Conservation (phyloP, 1,139 yeast genomes). For the Hemisphaericaspora lyxosophila region DNA sequence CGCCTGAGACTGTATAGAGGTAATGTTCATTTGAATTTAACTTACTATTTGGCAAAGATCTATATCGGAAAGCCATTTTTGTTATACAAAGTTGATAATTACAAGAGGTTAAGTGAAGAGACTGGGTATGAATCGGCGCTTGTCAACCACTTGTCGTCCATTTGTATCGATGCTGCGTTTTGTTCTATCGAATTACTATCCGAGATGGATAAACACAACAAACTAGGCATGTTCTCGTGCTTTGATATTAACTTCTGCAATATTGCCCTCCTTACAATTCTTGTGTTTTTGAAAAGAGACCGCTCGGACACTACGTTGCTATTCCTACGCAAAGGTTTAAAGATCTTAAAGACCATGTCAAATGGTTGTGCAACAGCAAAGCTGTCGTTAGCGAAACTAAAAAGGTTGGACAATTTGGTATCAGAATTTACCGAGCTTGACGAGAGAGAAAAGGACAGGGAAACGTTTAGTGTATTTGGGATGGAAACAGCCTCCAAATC, state of each 20-base stretch:
- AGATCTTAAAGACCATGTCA: constrained; percentile 16
- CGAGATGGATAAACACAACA: constrained; percentile 16
- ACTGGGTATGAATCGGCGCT: constrained; percentile 15
- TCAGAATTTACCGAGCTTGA: constrained; percentile 11
- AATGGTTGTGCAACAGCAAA: constrained; percentile 19
- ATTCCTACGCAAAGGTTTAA: constrained; percentile 19
- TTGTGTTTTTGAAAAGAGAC: constrained; percentile 18
- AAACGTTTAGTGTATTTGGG: constrained; percentile 9
- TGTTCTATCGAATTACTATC: constrained; percentile 17
- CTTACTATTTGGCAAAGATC: constrained; percentile 18
- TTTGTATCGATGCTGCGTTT: constrained; percentile 21
- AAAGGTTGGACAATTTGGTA: constrained; percentile 11
- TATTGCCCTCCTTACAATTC: constrained; percentile 17
- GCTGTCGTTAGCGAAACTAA: constrained; percentile 10
- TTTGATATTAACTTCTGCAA: constrained; percentile 20
- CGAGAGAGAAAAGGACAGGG: constrained; percentile 9
- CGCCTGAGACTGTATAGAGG: constrained; percentile 13
- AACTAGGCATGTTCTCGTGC: constrained; percentile 18
- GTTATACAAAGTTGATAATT: constrained; percentile 18
- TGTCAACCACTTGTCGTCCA: constrained; percentile 18
- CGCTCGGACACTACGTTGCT: constrained; percentile 16
- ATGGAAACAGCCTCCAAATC: constrained; percentile 11
- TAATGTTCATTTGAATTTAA: constrained; percentile 17
- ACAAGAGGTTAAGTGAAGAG: constrained; percentile 7
- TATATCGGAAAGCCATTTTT: constrained; percentile 21